Evolutionary conservation across 208 protist genomes (phyloP).

Genomic region (Trypanosomatidae sp.): DNA sequence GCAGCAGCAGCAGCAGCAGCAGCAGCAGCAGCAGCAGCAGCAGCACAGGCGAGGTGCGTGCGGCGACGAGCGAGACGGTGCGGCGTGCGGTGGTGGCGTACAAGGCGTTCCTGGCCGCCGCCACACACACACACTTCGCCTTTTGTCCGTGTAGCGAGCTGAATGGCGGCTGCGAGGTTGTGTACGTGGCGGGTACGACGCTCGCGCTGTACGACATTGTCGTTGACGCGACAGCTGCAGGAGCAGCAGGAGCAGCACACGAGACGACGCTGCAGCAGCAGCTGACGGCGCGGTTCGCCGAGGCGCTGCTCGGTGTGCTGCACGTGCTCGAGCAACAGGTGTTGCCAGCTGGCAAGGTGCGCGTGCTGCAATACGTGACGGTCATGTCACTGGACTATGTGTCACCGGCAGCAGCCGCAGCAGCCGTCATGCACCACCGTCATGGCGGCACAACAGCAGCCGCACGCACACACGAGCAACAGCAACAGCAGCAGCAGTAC

Average conservation of each 20-base stretch:
- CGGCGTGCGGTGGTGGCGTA: conserved; percentile 48
- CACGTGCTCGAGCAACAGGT: conserved; percentile 56
- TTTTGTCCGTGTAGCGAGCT: conserved; percentile 55
- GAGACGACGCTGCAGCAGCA: conserved; percentile 25
- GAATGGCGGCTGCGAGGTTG: conserved; percentile 76
- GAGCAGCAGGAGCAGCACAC: too few species aligned
- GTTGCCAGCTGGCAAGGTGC: conserved; percentile 40
- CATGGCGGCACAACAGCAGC: neutral
- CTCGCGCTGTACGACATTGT: conserved; percentile 63
- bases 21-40: neutral
- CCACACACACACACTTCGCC: conserved; percentile 33
- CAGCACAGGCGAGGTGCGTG: conserved; percentile 8
- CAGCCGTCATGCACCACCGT: neutral
- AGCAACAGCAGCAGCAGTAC: neutral
- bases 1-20: neutral
- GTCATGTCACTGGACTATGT: conserved; percentile 63
- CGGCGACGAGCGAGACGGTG: conserved; percentile 51
- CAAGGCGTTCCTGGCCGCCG: conserved; percentile 52
- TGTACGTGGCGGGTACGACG: conserved; percentile 46
- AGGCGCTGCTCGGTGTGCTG: conserved; percentile 63
- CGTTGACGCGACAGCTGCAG: conserved; percentile 29
- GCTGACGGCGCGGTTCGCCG: conserved; percentile 41
- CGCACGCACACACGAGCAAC: neutral
- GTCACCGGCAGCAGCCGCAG: neutral
- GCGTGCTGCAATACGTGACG: conserved; percentile 49